These are phyloP conservation scores for Spathaspora sp. DNA, from an alignment of 1,139 yeast genomes.

Conservation along the genomic window DNA sequence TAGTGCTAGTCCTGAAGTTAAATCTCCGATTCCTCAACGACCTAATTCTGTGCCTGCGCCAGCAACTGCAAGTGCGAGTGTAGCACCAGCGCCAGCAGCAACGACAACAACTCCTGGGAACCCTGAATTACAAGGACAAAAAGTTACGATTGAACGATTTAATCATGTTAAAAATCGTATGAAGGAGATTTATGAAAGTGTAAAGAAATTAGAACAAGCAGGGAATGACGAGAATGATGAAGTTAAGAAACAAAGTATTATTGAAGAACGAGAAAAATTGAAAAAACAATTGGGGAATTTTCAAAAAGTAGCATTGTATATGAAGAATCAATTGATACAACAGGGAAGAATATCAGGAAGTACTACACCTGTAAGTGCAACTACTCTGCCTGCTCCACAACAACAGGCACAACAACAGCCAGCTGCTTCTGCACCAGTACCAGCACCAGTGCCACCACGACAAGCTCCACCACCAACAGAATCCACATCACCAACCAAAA, in stretches of 20 bases:
- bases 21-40: conserved; percentile 3
- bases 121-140: conserved; percentile 7
- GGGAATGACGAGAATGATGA: conserved; percentile 26
- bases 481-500: background rate
- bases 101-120: background rate
- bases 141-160: conserved; percentile 40
- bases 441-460: conserved; percentile 9
- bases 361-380: conserved; percentile 12
- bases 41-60: conserved; percentile 7
- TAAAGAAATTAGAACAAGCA: conserved; percentile 22
- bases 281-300: conserved; percentile 36
- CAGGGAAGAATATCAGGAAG: conserved; percentile 24
- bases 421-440: conserved; percentile 9
- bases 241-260: conserved; percentile 22
- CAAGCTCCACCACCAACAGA: conserved; percentile 9
- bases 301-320: conserved; percentile 39
- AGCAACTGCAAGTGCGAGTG: too few relatives aligned
- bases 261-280: conserved; percentile 35
- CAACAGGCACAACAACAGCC: conserved; percentile 5
- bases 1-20: background rate
- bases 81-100: conserved; percentile 10
- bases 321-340: conserved; percentile 39
- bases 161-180: conserved; percentile 40
- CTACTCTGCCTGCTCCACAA: conserved; percentile 6
- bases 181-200: conserved; percentile 44